Conservation (phyloP, 1,139 yeast genomes). For the Suhomyces terraborum region DNA sequence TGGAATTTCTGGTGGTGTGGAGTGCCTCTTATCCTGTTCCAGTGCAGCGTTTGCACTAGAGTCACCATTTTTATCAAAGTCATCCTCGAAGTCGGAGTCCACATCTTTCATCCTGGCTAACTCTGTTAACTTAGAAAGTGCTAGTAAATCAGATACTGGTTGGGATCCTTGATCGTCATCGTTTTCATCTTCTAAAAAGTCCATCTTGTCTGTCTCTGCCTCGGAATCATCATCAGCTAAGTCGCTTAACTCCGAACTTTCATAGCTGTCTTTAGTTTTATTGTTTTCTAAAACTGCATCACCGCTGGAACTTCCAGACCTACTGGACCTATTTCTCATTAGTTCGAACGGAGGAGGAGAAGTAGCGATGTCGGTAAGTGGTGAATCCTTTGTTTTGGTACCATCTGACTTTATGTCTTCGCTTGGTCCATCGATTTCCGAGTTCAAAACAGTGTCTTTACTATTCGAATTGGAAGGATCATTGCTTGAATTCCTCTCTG, state of each 20-base stretch:
- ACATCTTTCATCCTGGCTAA: conserved; percentile 44
- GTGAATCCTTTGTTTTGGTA: conserved; percentile 29
- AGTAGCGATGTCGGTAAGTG: conserved; percentile 44
- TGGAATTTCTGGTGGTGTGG: conserved; percentile 1
- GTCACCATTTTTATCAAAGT: conserved; percentile 7
- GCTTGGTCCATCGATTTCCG: neutral
- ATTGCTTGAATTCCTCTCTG: neutral
- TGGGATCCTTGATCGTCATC: conserved; percentile 24
- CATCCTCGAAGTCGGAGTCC: conserved; percentile 31
- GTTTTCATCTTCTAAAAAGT: conserved; percentile 46
- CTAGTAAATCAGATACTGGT: conserved; percentile 40
- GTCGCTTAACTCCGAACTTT: conserved; percentile 55
- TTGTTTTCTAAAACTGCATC: neutral
- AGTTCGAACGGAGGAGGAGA: conserved; percentile 43
- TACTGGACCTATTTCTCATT: conserved; percentile 14
- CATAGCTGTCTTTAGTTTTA: conserved; percentile 30
- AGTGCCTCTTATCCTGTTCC: neutral
- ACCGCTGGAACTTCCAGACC: conserved; percentile 5
- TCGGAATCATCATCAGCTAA: conserved; percentile 69
- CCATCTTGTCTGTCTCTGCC: conserved; percentile 81
- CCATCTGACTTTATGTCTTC: conserved; percentile 3
- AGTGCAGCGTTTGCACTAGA: neutral
- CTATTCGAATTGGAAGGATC: neutral
- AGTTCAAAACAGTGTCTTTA: neutral
- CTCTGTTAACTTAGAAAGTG: conserved; percentile 43